Evolutionary conservation across 352 stramenopile genomes (phyloP).

Genomic region (Discostella stelligera): DNA sequence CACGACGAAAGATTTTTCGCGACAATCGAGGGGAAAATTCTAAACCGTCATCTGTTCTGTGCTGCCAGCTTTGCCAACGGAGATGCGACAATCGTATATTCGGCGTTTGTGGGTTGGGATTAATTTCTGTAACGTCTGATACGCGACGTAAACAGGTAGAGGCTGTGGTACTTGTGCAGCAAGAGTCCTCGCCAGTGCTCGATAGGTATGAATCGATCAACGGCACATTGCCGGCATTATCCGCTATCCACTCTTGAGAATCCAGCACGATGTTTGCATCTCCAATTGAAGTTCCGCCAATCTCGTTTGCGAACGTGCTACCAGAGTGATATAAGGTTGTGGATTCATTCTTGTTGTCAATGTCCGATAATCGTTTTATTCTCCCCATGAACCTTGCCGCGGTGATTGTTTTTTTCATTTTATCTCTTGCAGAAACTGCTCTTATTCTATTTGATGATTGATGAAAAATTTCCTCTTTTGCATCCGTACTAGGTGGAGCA

Average conservation of each 20-base stretch:
- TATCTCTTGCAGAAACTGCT: slow-evolving; percentile 20
- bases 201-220: neutral
- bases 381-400: slow-evolving; percentile 18
- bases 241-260: slow-evolving; percentile 4
- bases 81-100: slow-evolving; percentile 28
- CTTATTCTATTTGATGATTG: slow-evolving; percentile 18
- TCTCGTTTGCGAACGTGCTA: slow-evolving; percentile 2
- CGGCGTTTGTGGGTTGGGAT: neutral
- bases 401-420: slow-evolving; percentile 18
- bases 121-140: neutral
- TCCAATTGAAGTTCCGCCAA: slow-evolving; percentile 4
- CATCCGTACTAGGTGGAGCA: neutral
- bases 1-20: slow-evolving; percentile 33
- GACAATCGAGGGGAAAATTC: slow-evolving; percentile 15
- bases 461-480: slow-evolving; percentile 15
- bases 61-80: slow-evolving; percentile 27
- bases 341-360: neutral
- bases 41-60: slow-evolving; percentile 14
- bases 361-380: slow-evolving; percentile 13
- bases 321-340: neutral
- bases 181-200: neutral
- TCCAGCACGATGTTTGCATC: slow-evolving; percentile 2
- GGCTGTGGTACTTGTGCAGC: neutral
- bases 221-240: slow-evolving; percentile 5
- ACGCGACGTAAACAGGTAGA: neutral